Evolutionary conservation across 345 rosid genomes (phyloP).

Genomic region (Syzygium jambos): DNA sequence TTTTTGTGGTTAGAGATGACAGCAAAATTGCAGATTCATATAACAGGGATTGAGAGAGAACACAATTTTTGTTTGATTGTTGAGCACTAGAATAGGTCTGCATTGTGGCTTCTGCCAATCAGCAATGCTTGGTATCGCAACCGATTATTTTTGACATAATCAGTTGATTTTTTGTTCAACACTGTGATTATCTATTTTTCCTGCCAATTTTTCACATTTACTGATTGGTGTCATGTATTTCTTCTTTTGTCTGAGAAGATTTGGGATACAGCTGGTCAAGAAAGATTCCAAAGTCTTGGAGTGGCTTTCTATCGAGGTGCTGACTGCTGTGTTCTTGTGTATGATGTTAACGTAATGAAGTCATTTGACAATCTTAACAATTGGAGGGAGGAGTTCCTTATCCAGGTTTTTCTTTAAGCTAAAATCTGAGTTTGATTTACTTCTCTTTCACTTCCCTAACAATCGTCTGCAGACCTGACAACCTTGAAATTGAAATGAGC

Average conservation of each 20-base stretch:
- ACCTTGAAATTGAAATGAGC: background rate
- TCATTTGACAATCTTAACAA: slow-evolving; percentile 76
- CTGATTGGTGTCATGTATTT: background rate
- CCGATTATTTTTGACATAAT: background rate
- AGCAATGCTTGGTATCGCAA: background rate
- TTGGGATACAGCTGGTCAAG: slow-evolving; percentile 82
- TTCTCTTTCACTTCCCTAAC: background rate
- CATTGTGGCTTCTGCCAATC: background rate
- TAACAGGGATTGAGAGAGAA: background rate
- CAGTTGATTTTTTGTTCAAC: background rate
- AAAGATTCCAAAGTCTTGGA: slow-evolving; percentile 87
- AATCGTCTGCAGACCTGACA: background rate
- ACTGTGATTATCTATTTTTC: background rate
- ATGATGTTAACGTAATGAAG: slow-evolving; percentile 72
- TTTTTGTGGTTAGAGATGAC: background rate
- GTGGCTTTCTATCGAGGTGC: slow-evolving; percentile 50
- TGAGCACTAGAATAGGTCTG: background rate
- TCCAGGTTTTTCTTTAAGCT: slow-evolving; percentile 40
- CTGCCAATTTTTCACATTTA: background rate
- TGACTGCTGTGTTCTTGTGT: slow-evolving; percentile 63
- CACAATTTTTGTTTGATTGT: background rate
- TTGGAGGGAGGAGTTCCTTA: slow-evolving; percentile 82
- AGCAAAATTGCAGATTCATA: background rate
- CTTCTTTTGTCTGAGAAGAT: slow-evolving; percentile 30
- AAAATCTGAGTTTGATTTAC: background rate